Conservation (phyloP, 257 asterid species). For the Solanum paucissectum region DNA sequence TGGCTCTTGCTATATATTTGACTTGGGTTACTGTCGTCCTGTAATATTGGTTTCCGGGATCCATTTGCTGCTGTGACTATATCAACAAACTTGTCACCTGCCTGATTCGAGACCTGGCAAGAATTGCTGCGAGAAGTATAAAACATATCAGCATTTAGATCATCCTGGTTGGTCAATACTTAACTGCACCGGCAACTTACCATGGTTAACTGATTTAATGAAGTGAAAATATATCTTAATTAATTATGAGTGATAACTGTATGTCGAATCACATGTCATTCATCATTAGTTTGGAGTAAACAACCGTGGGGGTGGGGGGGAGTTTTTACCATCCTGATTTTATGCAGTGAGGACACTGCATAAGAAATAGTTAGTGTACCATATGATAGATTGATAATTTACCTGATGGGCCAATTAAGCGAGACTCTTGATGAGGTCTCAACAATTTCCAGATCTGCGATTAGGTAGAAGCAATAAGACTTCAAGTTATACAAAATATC, state of each 20-base stretch:
- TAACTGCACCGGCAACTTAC: neutral
- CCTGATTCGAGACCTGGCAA: constrained; percentile 4
- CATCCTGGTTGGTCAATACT: neutral
- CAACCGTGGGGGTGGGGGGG: neutral
- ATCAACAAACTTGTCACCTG: neutral
- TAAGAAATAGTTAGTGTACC: neutral
- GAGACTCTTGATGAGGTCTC: neutral
- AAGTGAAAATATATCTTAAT: neutral
- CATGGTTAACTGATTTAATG: neutral
- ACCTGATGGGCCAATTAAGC: constrained; percentile 5
- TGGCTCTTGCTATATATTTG: neutral
- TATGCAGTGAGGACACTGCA: neutral
- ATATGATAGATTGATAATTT: neutral
- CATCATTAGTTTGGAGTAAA: neutral
- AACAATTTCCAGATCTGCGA: neutral
- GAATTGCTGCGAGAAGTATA: neutral
- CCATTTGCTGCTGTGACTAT: constrained; percentile 1
- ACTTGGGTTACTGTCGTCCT: neutral
- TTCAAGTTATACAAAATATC: neutral
- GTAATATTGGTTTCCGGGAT: neutral
- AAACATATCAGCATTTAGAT: neutral
- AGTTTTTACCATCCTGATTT: neutral
- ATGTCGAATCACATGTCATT: neutral
- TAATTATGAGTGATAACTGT: neutral
- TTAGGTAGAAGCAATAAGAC: neutral